Base-by-base conservation (phyloP, 768 basidiomycete species). In the Brasilioporus rufonigricans region DNA sequence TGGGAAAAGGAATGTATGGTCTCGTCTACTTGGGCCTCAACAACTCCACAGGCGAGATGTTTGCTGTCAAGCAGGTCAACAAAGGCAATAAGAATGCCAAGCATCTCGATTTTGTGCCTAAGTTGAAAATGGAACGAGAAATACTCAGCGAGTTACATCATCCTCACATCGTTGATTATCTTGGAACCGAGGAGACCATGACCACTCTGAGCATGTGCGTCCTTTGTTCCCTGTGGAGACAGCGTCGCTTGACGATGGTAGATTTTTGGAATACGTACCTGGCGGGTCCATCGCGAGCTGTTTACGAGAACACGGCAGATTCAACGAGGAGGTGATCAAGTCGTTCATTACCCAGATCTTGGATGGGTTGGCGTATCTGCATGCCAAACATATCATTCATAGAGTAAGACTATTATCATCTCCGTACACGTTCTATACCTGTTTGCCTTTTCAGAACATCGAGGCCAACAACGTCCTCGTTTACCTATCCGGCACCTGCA, bases 41-140 rank as follows among this genome's bases (percentile, higher is more conserved):
- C 65, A 87, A 87, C 27, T 93, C 91, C 2, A 95, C 91, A 1
- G 93, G 93, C 50, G 93, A 96, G 72, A 94, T 96, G 89, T 91
- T 98, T 66, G 95, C 96, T 11, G 95, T 98, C 59, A 98, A 98
- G 74, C 95, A 98, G 73, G 95, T 97, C 46, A 93, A 96, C 69
- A 81, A 93, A 50, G 93, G 95, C 73, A 87, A 87, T 69, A 87
- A 86, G 59, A 91, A 95, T 70, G 77, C 81, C 13, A 80, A 91
- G 16, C 91, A 92, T 60, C 75, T 80, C 52, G 83, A 81, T n/a
- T 89, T 94, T 59, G 89, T 97, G 52, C 85, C 91, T 59, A 91
- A 92, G 1, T 74, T 98, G 55, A 92, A 93, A 71, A 77, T 87
- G 61, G 95, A 97, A 76, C 94, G 90, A 64, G 91, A 94, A 72